Base-by-base conservation (phyloP, 345 rosid species). In the Ceriops tagal region DNA sequence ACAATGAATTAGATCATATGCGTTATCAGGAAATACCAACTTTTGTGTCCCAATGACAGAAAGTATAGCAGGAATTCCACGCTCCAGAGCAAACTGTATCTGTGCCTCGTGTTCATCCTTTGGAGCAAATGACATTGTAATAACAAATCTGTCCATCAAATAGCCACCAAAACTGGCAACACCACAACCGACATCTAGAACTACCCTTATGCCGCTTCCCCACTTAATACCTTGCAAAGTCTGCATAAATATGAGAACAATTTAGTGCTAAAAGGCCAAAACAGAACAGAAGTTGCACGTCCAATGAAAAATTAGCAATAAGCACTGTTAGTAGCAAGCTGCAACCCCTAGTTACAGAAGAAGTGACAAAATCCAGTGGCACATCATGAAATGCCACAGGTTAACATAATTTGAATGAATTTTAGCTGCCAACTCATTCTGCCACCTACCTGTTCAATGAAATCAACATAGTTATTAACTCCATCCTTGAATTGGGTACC, bases 91-190 rank as follows among this genome's bases (percentile, higher is more conserved):
- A 74, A 93, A 91, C 80, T 93, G 96, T 78, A 93, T 91, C 85
- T 91, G 98, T 82, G 98, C 98, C 78, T 93, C 97, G 21, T 93
- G 98, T 70, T 93, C 97, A 75, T 91, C 98, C 83, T 93, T 93
- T 18, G 98, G 98, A 6, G 97, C 97, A 69, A 93, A 82, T 19
- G 98, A 93, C 97, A 93, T 88, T 27, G 97, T 87, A 67, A 93
- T 81, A 11, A 88, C 98, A 81, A 82, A 75, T 82, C 75, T 89
- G 67, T 89, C 90, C 68, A 88, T 73, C 79, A 93, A 79, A 74
- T 79, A 84, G 51, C 98, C 98, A 16, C 98, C 97, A 72, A 93
- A 88, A 87, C 92, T 88, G 56, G 98, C 97, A 4, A 93, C 97
- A 3, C 98, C 97, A 63, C 96, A 89, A 30, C 95, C 98, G 57